Base-by-base conservation (phyloP, 1,284 basidiomycete genomes). In the Tilletiopsis washingtonensis region DNA sequence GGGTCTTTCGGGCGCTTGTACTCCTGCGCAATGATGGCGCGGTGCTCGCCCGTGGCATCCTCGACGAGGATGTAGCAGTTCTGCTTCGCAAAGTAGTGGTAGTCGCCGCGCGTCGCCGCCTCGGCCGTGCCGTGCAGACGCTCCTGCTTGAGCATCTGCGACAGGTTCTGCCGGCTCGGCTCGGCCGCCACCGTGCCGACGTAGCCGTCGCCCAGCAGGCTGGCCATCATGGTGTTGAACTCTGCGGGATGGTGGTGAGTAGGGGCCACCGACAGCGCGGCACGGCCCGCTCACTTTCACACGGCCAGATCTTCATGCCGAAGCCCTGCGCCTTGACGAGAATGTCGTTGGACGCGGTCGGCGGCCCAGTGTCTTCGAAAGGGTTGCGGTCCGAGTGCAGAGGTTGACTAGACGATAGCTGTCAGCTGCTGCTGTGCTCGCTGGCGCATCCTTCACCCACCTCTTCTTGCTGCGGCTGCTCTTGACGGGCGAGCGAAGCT, bases 231-330 rank as follows among this genome's bases (percentile, higher is more conserved):
- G 32, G 12, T 34, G 32, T 17, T 12, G 32, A 34, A 34, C 17
- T 34, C 32, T 34, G 3, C 2, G 17, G 12, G 17, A 34, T 17
- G 51, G 34, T 47, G 48, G 4, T 47, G 27, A 15, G 45, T 36
- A 3, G 14, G 20, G 24, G 19, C 40, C 14, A 25, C 19, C 7
- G 20, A 20, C 14, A n/a, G 19, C 11, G 4, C 24, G 15, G 9
- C 17, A 53, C 23, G 32, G 43, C 32, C 32, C 17, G 17, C 32
- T 2, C 17, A 34, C 32, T 68, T 23, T 81, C 75, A 4, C 84
- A 77, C 36, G 76, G 82, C 91, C 94, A 98, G 25, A 97, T 82
- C 75, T 96, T 97, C 74, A 90, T 86, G 32, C 82, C 81, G 59
- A 86, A 84, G 29, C 79, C 78, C 43, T 81, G 76, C 1, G 91